phyloP scores from a whole-genome alignment of 2,329 filamentous ascomycete species.

The Pseudogymnoascus sp. region DNA sequence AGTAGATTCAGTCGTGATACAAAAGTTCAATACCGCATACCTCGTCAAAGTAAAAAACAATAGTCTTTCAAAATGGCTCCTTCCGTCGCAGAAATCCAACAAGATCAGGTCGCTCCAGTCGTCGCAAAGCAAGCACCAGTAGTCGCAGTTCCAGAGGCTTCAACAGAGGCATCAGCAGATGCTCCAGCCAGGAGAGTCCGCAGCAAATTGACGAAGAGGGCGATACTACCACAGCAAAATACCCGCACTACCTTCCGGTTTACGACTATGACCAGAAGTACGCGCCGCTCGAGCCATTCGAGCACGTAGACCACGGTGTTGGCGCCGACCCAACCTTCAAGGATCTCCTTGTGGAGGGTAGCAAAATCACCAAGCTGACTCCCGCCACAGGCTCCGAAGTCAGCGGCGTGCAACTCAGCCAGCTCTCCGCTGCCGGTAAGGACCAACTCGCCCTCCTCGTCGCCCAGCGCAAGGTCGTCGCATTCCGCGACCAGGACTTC shows the following conservation, averaged over 20 bases:
- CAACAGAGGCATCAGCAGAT: not conserved
- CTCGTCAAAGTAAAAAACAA: not conserved
- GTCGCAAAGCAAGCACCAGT: not conserved
- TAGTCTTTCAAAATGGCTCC: not conserved
- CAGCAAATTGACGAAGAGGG: conserved; percentile 19
- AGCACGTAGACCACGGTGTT: conserved; percentile 67
- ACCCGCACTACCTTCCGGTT: conserved; percentile 64
- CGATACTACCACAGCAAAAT: conserved; percentile 33
- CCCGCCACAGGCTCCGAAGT: conserved; percentile 68
- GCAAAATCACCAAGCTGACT: conserved; percentile 52
- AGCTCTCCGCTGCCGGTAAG: conserved; percentile 58
- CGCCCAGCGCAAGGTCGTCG: conserved; percentile 68
- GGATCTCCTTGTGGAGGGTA: conserved; percentile 52
- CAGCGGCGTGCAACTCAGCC: conserved; percentile 60
- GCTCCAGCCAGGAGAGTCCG: conserved; percentile 12
- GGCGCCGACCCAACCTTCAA: conserved; percentile 62
- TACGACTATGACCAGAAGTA: conserved; percentile 59
- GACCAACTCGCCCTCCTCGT: conserved; percentile 70
- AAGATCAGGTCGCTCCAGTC: not conserved
- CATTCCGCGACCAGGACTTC: conserved; percentile 69
- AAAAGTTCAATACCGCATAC: not conserved
- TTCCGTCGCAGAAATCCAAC: conserved; percentile 6
- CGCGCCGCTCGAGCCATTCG: conserved; percentile 57
- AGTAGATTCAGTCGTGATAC: not conserved
- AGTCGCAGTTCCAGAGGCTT: not conserved